Base-by-base conservation (phyloP, 345 rosid genomes). In the Rhizophora apiculata region DNA sequence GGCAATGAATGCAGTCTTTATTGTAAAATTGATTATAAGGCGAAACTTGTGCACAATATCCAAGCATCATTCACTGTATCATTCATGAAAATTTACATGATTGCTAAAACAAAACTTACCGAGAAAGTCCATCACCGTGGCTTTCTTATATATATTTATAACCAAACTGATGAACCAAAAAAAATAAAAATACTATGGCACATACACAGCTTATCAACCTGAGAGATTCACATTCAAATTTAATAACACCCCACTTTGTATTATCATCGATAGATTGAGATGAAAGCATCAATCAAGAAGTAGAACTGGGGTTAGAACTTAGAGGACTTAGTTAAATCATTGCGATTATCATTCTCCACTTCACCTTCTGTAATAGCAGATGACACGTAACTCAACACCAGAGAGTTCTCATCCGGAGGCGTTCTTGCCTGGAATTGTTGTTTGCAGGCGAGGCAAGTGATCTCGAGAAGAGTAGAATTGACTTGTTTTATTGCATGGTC, bases 391-490 rank as follows among this genome's bases (percentile, higher is more conserved):
- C 93, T 83, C 76, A 79, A 46, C 21, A 76, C 86, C 65, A 86
- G 64, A 37, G 87, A 83, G 66, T 84, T 81, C 30, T 83, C 85
- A 34, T 77, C 85, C 5, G 81, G 64, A 9, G 76, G 71, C 36
- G 77, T 34, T 64, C 66, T 74, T 8, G 85, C 78, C 36, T 80
- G 91, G 68, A 88, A 80, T 26, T 81, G 80, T n/a, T 86, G 85
- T 72, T 84, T 88, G 82, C 99, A 95, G 59, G 85, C 76, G 19
- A 84, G 86, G 65, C 99, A 95, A 58, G 96, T 89, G 68, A 95
- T 85, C 69, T 90, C 85, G 39, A 86, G 74, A 53, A 95, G 79
- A 20, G 93, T 82, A 26, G 87, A 79, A 64, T 78, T 82, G 58
- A 90, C 81, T 71, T 84, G 85, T 78, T 86, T 90, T 30, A 80